Conservation (phyloP, 2,329 filamentous ascomycete species). For the Paecilomyces sp. region DNA sequence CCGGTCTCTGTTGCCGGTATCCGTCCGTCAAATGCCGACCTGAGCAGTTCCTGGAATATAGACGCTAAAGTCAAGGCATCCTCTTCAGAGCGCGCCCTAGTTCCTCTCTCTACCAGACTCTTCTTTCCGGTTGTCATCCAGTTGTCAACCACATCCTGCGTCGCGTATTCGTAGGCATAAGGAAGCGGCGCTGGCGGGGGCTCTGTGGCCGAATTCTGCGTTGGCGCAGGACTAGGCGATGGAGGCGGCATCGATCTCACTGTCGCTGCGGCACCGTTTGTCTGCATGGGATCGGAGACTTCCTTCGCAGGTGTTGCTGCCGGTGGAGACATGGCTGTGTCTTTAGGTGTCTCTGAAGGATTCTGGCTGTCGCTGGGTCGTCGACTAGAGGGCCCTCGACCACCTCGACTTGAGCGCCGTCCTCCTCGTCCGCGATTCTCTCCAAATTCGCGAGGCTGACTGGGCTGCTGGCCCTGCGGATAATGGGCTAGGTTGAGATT, state of each 20-base stretch:
- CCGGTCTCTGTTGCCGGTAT: slow-evolving; percentile 65
- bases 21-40: slow-evolving; percentile 63
- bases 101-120: slow-evolving; percentile 58
- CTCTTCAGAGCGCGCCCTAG: slow-evolving; percentile 58
- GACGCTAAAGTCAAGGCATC: slow-evolving; percentile 62
- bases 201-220: slow-evolving; percentile 6
- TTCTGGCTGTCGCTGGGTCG: slow-evolving; percentile 30
- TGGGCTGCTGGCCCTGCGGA: slow-evolving; percentile 32
- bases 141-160: slow-evolving; percentile 56
- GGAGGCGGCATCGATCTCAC: slow-evolving; percentile 9
- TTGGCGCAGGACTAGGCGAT: slow-evolving; percentile 12
- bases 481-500: slow-evolving; percentile 48
- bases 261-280: slow-evolving; percentile 19
- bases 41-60: slow-evolving; percentile 79
- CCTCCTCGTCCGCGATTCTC: slow-evolving; percentile 33
- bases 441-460: slow-evolving; percentile 25
- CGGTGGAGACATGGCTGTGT: slow-evolving; percentile 25
- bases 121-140: slow-evolving; percentile 65
- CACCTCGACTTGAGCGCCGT: slow-evolving; percentile 30
- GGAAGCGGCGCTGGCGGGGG: slow-evolving; percentile 19
- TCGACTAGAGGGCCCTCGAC: slow-evolving; percentile 28
- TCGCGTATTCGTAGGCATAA: slow-evolving; percentile 71
- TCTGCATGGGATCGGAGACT: slow-evolving; percentile 17
- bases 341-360: slow-evolving; percentile 20
- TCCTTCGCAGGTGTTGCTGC: slow-evolving; percentile 20